These are phyloP conservation scores for Saturnispora silvae DNA, from an alignment of 805 yeast genomes.

Conservation along the genomic window DNA sequence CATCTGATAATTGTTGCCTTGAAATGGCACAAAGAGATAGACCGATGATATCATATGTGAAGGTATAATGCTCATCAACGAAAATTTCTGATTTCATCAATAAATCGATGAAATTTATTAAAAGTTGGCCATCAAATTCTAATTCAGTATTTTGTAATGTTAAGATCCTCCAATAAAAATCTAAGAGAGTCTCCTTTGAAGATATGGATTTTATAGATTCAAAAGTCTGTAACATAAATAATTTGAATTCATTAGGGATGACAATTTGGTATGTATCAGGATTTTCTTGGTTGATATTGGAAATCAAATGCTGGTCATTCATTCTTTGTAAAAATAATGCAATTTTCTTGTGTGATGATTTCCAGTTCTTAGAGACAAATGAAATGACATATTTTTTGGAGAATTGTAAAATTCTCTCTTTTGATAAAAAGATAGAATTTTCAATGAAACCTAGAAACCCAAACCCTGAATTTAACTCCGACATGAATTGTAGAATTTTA, in stretches of 20 bases:
- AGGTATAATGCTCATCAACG: slow-evolving; percentile 13
- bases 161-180: slow-evolving; percentile 42
- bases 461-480: slow-evolving; percentile 25
- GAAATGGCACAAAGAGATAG: slow-evolving; percentile 27
- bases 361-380: slow-evolving; percentile 36
- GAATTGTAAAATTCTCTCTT: slow-evolving; percentile 36
- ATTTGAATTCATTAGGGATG: slow-evolving; percentile 26
- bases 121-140: slow-evolving; percentile 17
- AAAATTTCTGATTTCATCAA: slow-evolving; percentile 6
- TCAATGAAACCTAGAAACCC: slow-evolving; percentile 39
- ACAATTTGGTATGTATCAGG: slow-evolving; percentile 14
- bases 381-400: slow-evolving; percentile 38
- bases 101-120: slow-evolving; percentile 16
- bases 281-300: slow-evolving; percentile 1
- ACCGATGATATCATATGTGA: slow-evolving; percentile 34
- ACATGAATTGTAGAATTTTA: slow-evolving; percentile 31
- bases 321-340: slow-evolving; percentile 34
- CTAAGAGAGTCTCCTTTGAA: slow-evolving; percentile 18
- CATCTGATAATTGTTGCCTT: slow-evolving; percentile 16
- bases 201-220: slow-evolving; percentile 10
- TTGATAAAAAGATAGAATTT: slow-evolving; percentile 31
- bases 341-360: slow-evolving; percentile 25
- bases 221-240: slow-evolving; percentile 21
- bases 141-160: slow-evolving; percentile 30
- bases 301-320: slow-evolving; percentile 19